phyloP scores from a whole-genome alignment of 2,329 filamentous ascomycete species.

The Colletotrichum tabaci region DNA sequence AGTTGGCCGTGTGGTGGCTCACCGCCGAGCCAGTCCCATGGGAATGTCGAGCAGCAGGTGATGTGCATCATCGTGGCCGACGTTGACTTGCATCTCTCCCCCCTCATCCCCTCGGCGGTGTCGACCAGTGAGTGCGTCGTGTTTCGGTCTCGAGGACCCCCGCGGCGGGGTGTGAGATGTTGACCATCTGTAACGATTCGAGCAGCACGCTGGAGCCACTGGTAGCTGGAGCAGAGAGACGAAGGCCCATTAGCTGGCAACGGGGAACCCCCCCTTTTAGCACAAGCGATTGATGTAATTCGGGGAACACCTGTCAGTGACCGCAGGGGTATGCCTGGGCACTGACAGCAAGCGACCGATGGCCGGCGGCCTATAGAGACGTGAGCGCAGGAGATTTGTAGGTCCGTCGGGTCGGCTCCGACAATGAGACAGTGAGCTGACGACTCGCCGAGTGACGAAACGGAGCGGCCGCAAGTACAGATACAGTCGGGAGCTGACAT shows the following conservation, averaged over 20 bases:
- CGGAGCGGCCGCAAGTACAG: neutral
- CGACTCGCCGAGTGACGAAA: neutral
- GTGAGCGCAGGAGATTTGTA: constrained; percentile 12
- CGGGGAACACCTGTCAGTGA: constrained; percentile 3
- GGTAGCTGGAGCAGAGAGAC: neutral
- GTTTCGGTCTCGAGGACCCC: neutral
- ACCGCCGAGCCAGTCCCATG: constrained; percentile 19
- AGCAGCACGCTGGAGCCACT: neutral
- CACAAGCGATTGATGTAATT: constrained; percentile 23
- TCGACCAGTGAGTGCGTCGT: neutral
- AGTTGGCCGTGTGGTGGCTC: neutral
- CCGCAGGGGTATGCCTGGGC: constrained; percentile 35
- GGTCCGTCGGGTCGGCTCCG: constrained; percentile 36
- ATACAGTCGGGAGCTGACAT: no score
- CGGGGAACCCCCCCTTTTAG: constrained; percentile 5
- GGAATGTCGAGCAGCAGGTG: constrained; percentile 26
- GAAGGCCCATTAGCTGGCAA: constrained; percentile 27
- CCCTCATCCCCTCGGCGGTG: neutral
- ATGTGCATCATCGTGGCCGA: constrained; percentile 19
- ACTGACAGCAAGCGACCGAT: neutral
- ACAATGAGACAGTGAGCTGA: constrained; percentile 22
- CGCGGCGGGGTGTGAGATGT: neutral
- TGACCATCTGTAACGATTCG: neutral
- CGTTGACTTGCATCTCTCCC: constrained; percentile 24
- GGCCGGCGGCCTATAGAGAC: constrained; percentile 13